Conservation (phyloP, 2,329 filamentous ascomycete genomes). For the Pseudocercospora pini-densiflorae region DNA sequence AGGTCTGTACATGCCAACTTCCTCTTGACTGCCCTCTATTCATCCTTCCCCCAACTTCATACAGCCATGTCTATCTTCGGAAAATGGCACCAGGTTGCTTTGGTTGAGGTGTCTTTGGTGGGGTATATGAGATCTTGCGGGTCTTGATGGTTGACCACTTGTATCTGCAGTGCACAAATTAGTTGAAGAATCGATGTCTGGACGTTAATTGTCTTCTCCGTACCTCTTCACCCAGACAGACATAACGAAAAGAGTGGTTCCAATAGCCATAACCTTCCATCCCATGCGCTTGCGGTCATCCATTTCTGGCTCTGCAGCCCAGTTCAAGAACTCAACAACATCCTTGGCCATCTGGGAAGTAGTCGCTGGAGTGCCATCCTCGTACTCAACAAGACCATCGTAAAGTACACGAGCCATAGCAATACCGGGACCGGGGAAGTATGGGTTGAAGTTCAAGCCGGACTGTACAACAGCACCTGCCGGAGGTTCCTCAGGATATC, state of each 20-base stretch:
- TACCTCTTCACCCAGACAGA: constrained; percentile 96
- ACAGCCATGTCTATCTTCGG: constrained; percentile 31
- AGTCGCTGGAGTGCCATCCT: constrained; percentile 91
- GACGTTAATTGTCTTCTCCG: no score
- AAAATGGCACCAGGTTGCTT: constrained; percentile 32
- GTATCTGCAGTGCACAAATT: no score
- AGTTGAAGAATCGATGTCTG: no score
- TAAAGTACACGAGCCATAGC: constrained; percentile 99
- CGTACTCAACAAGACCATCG: constrained; percentile 96
- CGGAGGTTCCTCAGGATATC: constrained; percentile 95
- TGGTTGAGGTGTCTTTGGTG: constrained; percentile 22
- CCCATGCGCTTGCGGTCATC: constrained; percentile 99
- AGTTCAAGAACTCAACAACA: constrained; percentile 98
- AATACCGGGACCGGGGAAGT: constrained; percentile 99
- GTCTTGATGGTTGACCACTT: constrained; percentile 98
- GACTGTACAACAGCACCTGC: constrained; percentile 83
- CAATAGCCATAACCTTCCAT: constrained; percentile 88
- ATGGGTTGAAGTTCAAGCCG: constrained; percentile 99
- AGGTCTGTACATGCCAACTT: constrained; percentile 30
- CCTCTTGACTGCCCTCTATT: constrained; percentile 16
- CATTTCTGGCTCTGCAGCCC: constrained; percentile 98
- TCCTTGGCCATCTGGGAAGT: constrained; percentile 99
- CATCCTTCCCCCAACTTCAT: constrained; percentile 8
- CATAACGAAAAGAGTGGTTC: constrained; percentile 77
- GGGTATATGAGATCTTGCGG: constrained; percentile 69